These are phyloP conservation scores for Colletotrichum somersetense DNA, from an alignment of 2,329 filamentous ascomycete species.

Conservation along the genomic window DNA sequence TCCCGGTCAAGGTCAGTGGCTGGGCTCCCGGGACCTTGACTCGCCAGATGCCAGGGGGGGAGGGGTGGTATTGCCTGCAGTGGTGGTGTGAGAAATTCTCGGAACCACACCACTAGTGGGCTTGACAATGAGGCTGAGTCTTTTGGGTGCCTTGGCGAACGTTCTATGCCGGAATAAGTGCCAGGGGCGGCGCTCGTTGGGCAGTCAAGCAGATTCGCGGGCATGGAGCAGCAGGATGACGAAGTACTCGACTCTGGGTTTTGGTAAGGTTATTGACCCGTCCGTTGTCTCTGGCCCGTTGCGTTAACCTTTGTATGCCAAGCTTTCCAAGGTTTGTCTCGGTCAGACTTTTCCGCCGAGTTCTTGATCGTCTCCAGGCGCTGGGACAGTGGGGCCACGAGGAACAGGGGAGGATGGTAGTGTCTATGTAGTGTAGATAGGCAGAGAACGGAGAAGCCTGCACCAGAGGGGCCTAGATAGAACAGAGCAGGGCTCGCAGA, in stretches of 20 bases:
- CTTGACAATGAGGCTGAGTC: conserved; percentile 36
- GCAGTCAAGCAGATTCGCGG: conserved; percentile 13
- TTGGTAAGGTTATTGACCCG: conserved; percentile 28
- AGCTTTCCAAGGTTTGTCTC: conserved; percentile 38
- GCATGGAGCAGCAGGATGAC: conserved; percentile 12
- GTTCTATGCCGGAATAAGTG: conserved; percentile 16
- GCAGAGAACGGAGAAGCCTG: background rate
- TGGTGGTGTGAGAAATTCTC: conserved; percentile 22
- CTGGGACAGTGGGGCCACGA: conserved; percentile 8
- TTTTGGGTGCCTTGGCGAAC: conserved; percentile 29
- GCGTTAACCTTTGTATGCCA: conserved; percentile 34
- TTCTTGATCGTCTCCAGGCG: conserved; percentile 30
- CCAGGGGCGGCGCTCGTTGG: conserved; percentile 11
- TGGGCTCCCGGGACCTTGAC: conserved; percentile 30
- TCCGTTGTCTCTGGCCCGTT: conserved; percentile 25
- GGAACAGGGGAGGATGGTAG: background rate
- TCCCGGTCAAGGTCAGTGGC: background rate
- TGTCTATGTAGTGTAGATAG: background rate
- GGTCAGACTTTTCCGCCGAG: conserved; percentile 32
- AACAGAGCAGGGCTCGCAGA: conserved; percentile 2
- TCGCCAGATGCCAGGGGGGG: conserved; percentile 8
- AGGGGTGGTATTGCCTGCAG: background rate
- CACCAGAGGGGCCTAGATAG: background rate
- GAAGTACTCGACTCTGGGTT: conserved; percentile 13
- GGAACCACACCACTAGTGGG: conserved; percentile 30